Evolutionary conservation across 2,329 filamentous ascomycete genomes (phyloP).

Genomic region (Xylariaceae sp.): DNA sequence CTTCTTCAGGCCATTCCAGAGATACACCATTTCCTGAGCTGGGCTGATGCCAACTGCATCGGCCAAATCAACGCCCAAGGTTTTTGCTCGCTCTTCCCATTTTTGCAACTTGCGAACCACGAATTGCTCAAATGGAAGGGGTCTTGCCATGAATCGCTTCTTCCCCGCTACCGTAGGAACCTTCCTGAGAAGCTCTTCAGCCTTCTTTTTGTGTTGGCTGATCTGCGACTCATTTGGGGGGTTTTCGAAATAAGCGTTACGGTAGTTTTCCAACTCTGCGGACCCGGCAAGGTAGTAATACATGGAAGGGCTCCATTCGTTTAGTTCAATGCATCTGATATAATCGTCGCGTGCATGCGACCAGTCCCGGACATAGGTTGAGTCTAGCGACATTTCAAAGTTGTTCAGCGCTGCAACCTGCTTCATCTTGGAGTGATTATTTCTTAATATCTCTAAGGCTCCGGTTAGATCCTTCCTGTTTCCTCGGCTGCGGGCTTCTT

Average conservation of each 20-base stretch:
- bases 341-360: slow-evolving; percentile 76
- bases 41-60: slow-evolving; percentile 85
- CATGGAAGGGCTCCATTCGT: slow-evolving; percentile 87
- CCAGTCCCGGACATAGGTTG: slow-evolving; percentile 82
- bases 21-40: slow-evolving; percentile 87
- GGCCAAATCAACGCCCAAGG: slow-evolving; percentile 69
- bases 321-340: slow-evolving; percentile 75
- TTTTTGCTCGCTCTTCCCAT: slow-evolving; percentile 80
- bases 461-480: slow-evolving; percentile 69
- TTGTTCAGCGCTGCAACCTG: slow-evolving; percentile 85
- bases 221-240: slow-evolving; percentile 51
- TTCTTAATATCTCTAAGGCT: slow-evolving; percentile 69
- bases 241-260: slow-evolving; percentile 58
- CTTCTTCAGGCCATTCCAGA: slow-evolving; percentile 89
- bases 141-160: slow-evolving; percentile 87
- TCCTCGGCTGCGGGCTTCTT: slow-evolving; percentile 80
- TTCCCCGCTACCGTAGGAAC: slow-evolving; percentile 78
- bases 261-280: slow-evolving; percentile 82
- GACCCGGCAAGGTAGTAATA: slow-evolving; percentile 89
- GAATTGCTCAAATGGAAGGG: slow-evolving; percentile 89
- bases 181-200: slow-evolving; percentile 73
- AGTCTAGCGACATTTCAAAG: slow-evolving; percentile 82
- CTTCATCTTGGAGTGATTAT: slow-evolving; percentile 74
- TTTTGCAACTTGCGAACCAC: slow-evolving; percentile 83
- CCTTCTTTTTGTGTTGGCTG: slow-evolving; percentile 63